A percentile compares a stretch with the other conserved stretches of the same genome.
These are phyloP conservation scores for Saccharum spontaneum DNA, from an alignment of 176 grass and related monocot species.

Conservation along the genomic window DNA sequence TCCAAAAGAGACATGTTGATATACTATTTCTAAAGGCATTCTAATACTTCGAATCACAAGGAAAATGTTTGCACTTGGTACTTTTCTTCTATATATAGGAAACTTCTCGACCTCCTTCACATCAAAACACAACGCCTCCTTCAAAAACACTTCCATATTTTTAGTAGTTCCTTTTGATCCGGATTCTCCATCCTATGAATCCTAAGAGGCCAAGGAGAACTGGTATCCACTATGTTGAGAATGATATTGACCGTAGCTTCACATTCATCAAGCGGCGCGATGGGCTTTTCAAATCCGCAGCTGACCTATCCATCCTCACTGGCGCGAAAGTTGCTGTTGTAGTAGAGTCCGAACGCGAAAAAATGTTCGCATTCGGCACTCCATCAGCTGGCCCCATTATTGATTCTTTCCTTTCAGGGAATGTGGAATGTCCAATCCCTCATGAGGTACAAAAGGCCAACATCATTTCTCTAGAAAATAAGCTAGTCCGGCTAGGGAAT, in stretches of 20 bases:
- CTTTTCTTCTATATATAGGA: background rate
- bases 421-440: background rate
- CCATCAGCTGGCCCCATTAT: background rate
- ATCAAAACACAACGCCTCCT: background rate
- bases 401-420: background rate
- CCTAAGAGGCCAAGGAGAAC: background rate
- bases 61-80: background rate
- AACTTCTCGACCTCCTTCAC: background rate
- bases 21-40: background rate
- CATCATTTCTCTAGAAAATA: background rate
- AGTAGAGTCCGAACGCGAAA: background rate
- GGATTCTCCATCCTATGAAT: background rate
- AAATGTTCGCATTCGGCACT: slow-evolving; percentile 6
- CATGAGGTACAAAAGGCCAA: background rate
- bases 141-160: background rate
- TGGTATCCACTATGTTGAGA: background rate
- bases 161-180: background rate
- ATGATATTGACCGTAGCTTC: background rate
- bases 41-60: background rate
- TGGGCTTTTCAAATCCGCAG: background rate
- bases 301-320: background rate
- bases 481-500: background rate
- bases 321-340: background rate
- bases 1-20: background rate
- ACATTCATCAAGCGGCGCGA: background rate